A percentile compares a stretch with the other conserved stretches of the same genome.
Evolutionary conservation across 768 basidiomycete species (phyloP).

Genomic region (Boletus vinaceobasis): DNA sequence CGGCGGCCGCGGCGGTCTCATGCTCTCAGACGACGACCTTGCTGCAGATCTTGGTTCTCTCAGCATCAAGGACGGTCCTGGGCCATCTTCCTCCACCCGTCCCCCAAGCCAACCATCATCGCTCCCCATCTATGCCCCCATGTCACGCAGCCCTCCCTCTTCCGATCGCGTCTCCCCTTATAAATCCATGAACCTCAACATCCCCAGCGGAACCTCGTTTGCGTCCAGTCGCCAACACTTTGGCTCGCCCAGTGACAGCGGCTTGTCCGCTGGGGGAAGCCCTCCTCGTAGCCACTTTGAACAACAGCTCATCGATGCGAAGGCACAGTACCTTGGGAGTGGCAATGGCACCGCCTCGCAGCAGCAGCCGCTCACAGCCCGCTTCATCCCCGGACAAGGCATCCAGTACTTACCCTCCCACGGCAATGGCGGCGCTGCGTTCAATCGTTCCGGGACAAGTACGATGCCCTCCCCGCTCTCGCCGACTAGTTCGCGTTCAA

Average conservation of each 20-base stretch:
- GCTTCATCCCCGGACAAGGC: constrained; percentile 63
- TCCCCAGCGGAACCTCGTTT: constrained; percentile 44
- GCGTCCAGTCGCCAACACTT: constrained; percentile 43
- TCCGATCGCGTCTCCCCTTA: constrained; percentile 54
- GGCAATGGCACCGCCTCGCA: constrained; percentile 19
- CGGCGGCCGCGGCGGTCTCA: constrained; percentile 54
- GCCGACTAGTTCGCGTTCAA: constrained; percentile 35
- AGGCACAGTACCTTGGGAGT: constrained; percentile 32
- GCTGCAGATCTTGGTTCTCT: constrained; percentile 66
- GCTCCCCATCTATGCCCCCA: constrained; percentile 70
- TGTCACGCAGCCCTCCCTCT: constrained; percentile 59
- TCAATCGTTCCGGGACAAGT: constrained; percentile 37
- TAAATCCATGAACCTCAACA: constrained; percentile 59
- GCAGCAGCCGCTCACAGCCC: constrained; percentile 45
- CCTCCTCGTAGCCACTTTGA: constrained; percentile 48
- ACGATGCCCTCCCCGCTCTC: constrained; percentile 56
- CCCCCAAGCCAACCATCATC: constrained; percentile 71
- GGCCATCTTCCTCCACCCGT: constrained; percentile 43
- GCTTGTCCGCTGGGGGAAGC: constrained; percentile 48
- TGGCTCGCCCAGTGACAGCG: constrained; percentile 62
- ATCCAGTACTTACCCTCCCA: constrained; percentile 53
- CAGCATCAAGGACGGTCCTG: constrained; percentile 39
- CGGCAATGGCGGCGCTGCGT: constrained; percentile 29
- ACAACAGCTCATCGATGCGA: constrained; percentile 41
- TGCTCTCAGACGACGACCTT: constrained; percentile 79